A percentile compares a stretch with the other conserved stretches of the same genome.
These are phyloP conservation scores for Picea engelmannii DNA, from an alignment of 83 land plant species.

Conservation along the genomic window DNA sequence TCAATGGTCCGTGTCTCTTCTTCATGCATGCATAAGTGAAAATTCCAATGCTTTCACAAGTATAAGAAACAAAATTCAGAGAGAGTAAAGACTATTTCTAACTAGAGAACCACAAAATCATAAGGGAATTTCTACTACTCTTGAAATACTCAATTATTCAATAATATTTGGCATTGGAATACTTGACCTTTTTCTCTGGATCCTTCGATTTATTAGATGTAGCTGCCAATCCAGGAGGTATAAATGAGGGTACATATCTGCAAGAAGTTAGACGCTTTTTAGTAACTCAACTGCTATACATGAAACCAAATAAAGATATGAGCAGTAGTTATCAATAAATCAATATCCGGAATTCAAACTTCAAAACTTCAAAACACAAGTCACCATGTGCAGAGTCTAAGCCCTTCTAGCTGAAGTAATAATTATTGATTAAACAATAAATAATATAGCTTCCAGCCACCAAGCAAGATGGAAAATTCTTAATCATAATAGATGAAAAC, in stretches of 20 bases:
- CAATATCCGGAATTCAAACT: background rate
- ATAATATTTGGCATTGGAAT: background rate
- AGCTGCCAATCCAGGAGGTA: slow-evolving; percentile 91
- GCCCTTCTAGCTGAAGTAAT: background rate
- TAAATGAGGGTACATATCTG: slow-evolving; percentile 98
- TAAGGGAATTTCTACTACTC: background rate
- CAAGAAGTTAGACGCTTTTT: slow-evolving; percentile 2
- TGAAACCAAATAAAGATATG: background rate
- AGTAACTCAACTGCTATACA: background rate
- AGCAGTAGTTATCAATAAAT: background rate
- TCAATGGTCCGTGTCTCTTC: background rate
- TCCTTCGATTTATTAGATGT: slow-evolving; percentile 73
- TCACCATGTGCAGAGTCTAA: background rate
- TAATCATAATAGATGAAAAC: too few species aligned
- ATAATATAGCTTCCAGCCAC: too few species aligned
- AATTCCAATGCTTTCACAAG: background rate
- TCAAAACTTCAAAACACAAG: background rate
- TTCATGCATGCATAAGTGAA: background rate
- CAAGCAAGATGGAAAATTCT: too few species aligned
- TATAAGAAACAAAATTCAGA: background rate
- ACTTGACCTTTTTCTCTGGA: slow-evolving; percentile 78
- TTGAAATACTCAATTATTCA: background rate
- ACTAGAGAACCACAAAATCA: background rate
- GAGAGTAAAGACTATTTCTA: background rate
- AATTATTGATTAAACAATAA: background rate